A percentile compares a stretch with the other conserved stretches of the same genome.
Conservation (phyloP, 2,329 filamentous ascomycete genomes). For the Fusarium sp. region DNA sequence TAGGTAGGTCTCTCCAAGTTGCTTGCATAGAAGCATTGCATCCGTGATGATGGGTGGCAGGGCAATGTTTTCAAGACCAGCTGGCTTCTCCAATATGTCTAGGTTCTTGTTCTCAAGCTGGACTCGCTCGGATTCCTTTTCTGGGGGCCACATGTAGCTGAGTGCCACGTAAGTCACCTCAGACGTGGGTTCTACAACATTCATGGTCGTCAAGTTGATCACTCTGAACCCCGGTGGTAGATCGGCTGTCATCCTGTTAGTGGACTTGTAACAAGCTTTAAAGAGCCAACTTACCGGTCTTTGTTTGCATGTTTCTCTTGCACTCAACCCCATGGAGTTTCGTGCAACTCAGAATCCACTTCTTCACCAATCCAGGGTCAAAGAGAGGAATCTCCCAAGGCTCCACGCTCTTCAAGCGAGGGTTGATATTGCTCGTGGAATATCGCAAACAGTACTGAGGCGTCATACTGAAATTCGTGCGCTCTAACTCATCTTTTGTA, state of each 20-base stretch:
- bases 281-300: not conserved
- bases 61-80: not conserved
- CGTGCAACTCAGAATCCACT: slow-evolving; percentile 1
- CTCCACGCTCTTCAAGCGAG: not conserved
- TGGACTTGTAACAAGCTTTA: too few relatives aligned
- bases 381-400: not conserved
- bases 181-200: not conserved
- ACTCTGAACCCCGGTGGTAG: slow-evolving; percentile 2
- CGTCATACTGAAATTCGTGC: not conserved
- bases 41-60: not conserved
- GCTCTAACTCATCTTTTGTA: not conserved
- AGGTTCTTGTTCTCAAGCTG: not conserved
- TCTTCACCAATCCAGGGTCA: not conserved
- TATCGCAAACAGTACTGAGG: slow-evolving; percentile 3
- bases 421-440: not conserved
- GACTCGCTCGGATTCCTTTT: slow-evolving; percentile 4
- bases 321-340: not conserved
- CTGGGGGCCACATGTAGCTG: not conserved
- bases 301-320: not conserved
- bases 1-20: slow-evolving; percentile 1
- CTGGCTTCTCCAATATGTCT: not conserved
- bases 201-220: not conserved
- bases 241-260: not conserved
- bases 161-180: not conserved
- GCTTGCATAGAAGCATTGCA: not conserved